Base-by-base conservation (phyloP, 768 basidiomycete genomes). In the Suillus americanus region DNA sequence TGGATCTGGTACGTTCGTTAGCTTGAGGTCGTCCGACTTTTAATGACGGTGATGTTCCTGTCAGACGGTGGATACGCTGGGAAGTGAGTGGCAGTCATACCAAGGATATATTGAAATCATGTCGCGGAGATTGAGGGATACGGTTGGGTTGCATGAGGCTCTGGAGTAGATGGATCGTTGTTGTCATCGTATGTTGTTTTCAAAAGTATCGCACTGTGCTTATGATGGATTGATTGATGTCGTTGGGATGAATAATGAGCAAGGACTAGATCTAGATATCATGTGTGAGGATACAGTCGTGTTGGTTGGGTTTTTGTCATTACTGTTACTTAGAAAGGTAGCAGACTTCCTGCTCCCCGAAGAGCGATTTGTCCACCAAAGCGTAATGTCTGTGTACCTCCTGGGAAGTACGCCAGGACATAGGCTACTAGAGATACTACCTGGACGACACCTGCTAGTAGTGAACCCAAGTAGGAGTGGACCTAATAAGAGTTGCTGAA, bases 391-490 rank as follows among this genome's bases (percentile, higher is more conserved):
- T 90, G 88, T 35, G 83, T 84, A 35, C 90, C 97, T 12, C 93
- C 95, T 23, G 97, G 97, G 78, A 99, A 99, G 79, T 98, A 99
- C 0, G 95, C 95, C 20, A 95, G 82, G 8, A 99, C 84, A 73
- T 99, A 99, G 16, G 91, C 84, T 16, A 97, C 81, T 20, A 99
- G 86, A 2, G 96, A 89, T 51, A 92, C 79, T 46, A 97, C 87
- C 86, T 94, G 71, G 4, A 97, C 82, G 41, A 89, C 84, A 14
- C 92, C 95, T 38, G 87, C 87, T 62, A 97, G 73, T 45, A 99
- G 78, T 1, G 94, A 96, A 9, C 94, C 94, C 35, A 99, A 67
- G 66, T 94, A 95, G 23, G 95, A 95, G 56, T 90, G 87, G 14
- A 84, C 82, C 94, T 97, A 75, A 13, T 33, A 55, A 4, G 35